Conservation (phyloP, 73 alveolate genomes). For the Paraurostyla sp. region DNA sequence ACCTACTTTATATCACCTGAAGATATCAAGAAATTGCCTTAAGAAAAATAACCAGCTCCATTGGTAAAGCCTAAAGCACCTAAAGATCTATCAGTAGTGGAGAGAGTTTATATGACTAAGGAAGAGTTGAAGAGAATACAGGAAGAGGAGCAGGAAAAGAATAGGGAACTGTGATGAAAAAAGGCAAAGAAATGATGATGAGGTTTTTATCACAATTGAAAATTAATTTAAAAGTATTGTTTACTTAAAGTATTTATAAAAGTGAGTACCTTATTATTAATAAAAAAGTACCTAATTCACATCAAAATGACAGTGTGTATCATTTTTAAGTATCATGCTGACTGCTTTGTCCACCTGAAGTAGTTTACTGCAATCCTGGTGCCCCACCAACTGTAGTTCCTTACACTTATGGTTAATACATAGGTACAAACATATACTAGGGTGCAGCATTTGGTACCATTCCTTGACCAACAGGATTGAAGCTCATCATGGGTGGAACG, state of each 20-base stretch:
- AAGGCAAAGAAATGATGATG: background rate
- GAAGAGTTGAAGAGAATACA: conserved; percentile 20
- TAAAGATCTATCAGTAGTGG: conserved; percentile 19
- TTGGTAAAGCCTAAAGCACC: conserved; percentile 24
- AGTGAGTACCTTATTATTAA: background rate
- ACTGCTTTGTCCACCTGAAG: no score
- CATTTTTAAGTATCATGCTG: no score
- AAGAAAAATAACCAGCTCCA: background rate
- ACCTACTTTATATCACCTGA: conserved; percentile 26
- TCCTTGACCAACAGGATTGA: background rate
- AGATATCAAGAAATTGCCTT: background rate
- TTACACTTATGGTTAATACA: background rate
- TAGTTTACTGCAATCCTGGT: background rate
- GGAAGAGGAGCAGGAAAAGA: conserved; percentile 46
- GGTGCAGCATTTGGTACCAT: background rate
- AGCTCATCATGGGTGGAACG: no score
- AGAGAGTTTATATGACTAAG: conserved; percentile 31
- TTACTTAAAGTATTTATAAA: background rate
- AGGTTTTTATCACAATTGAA: background rate
- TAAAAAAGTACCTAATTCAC: no score
- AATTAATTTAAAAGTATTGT: background rate
- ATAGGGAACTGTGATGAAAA: background rate
- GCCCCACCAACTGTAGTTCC: background rate
- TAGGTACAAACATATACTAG: background rate
- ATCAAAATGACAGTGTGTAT: no score